Conservation (phyloP, 2,329 filamentous ascomycete genomes). For the Xylariales sp. region DNA sequence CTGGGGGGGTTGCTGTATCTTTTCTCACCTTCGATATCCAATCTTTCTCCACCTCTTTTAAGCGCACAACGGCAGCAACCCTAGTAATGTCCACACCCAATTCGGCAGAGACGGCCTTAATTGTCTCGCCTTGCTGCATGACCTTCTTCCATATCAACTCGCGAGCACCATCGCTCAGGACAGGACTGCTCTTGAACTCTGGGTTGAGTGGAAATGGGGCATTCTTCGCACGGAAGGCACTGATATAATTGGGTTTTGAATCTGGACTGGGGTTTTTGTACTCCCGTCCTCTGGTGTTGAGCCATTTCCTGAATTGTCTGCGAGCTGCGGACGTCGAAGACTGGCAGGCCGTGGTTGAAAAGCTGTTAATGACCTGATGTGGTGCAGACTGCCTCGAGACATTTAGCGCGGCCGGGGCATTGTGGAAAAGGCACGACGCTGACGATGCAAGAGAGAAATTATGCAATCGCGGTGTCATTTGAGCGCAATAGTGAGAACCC, state of each 20-base stretch:
- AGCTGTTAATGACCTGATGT: slow-evolving; percentile 1
- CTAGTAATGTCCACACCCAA: slow-evolving; percentile 76
- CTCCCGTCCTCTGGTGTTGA: background rate
- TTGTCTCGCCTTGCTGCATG: slow-evolving; percentile 58
- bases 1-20: too few relatives aligned
- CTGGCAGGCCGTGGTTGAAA: slow-evolving; percentile 7
- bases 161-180: slow-evolving; percentile 69
- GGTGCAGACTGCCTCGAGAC: background rate
- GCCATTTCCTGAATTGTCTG: slow-evolving; percentile 6
- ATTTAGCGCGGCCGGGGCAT: too few relatives aligned
- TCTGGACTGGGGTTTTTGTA: background rate
- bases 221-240: background rate
- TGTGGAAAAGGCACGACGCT: slow-evolving; percentile 7
- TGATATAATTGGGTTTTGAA: slow-evolving; percentile 15
- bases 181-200: slow-evolving; percentile 64
- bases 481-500: slow-evolving; percentile 2
- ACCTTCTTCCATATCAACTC: slow-evolving; percentile 71
- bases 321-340: slow-evolving; percentile 3
- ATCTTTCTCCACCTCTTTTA: slow-evolving; percentile 81
- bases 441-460: slow-evolving; percentile 6
- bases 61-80: slow-evolving; percentile 77
- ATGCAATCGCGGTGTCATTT: slow-evolving; percentile 9
- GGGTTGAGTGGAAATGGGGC: slow-evolving; percentile 71
- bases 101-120: slow-evolving; percentile 74
- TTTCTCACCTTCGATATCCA: slow-evolving; percentile 73